A percentile compares a stretch with the other conserved stretches of the same genome.
phyloP scores from a whole-genome alignment of 306 rosid species.

The Malus sieversii region DNA sequence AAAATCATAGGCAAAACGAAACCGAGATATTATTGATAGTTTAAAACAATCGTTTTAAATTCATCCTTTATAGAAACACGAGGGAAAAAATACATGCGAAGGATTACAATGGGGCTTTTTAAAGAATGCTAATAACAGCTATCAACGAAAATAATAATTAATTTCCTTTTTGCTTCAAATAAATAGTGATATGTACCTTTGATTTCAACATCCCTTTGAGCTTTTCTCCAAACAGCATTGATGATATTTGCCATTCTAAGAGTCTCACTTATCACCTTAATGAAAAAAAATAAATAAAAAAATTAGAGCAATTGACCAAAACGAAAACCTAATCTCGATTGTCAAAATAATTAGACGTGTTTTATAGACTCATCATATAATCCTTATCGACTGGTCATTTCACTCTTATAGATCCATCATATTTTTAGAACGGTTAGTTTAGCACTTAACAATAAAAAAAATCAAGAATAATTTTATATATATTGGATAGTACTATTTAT shows the following conservation, averaged over 20 bases:
- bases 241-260: slow-evolving; percentile 88
- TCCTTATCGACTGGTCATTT: not conserved
- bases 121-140: no score
- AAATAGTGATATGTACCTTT: slow-evolving; percentile 34
- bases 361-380: no score
- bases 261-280: slow-evolving; percentile 85
- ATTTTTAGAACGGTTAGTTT: not conserved
- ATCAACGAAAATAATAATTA: no score
- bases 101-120: fast-evolving
- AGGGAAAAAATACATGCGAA: no score
- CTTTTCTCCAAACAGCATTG: slow-evolving; percentile 91
- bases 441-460: not conserved
- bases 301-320: not conserved
- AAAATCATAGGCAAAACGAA: not conserved
- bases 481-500: no score
- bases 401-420: not conserved
- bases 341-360: not conserved
- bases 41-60: not conserved
- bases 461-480: not conserved
- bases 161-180: not conserved
- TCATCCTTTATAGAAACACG: no score
- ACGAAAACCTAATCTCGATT: not conserved
- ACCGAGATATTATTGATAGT: not conserved
- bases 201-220: slow-evolving; percentile 64
- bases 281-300: not conserved